phyloP scores from a whole-genome alignment of 139 green algal species.

The Diplosphaera chodatii region DNA sequence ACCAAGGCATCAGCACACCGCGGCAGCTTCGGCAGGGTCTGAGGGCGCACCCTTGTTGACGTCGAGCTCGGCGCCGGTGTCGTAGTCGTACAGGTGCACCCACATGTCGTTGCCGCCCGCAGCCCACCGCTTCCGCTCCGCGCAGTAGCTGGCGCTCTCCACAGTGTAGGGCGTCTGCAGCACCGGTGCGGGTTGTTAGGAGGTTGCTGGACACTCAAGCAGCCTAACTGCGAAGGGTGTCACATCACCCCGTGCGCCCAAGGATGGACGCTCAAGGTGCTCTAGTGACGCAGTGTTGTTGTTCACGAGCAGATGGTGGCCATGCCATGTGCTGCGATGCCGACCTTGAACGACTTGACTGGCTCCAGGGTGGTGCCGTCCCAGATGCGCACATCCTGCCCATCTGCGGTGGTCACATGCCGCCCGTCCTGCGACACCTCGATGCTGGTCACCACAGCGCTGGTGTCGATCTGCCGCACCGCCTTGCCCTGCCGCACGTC shows the following conservation, averaged over 20 bases:
- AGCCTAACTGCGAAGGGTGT: too few species aligned
- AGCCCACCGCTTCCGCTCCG: conserved; percentile 34
- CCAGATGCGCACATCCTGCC: conserved; percentile 67
- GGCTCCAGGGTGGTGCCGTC: conserved; percentile 44
- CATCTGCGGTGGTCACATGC: conserved; percentile 79
- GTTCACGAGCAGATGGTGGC: too few species aligned
- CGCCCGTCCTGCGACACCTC: conserved; percentile 70
- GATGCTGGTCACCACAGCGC: conserved; percentile 61
- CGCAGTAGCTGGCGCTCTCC: conserved; percentile 76
- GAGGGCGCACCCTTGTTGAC: conserved; percentile 25
- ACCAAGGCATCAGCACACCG: too few species aligned
- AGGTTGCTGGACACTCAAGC: too few species aligned
- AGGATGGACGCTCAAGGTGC: too few species aligned
- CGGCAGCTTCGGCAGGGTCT: too few species aligned
- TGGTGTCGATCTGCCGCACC: conserved; percentile 62
- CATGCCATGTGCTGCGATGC: too few species aligned
- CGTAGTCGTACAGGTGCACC: conserved; percentile 83
- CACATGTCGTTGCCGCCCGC: conserved; percentile 95
- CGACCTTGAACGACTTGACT: conserved; percentile 38
- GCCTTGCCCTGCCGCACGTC: conserved; percentile 61
- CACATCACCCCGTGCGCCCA: too few species aligned
- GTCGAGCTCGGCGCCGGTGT: conserved; percentile 67
- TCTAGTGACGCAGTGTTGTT: too few species aligned
- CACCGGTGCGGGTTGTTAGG: too few species aligned
- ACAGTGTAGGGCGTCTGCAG: conserved; percentile 38